Conservation (phyloP, 148 eudicot species). For the Amaranthus palmeri region DNA sequence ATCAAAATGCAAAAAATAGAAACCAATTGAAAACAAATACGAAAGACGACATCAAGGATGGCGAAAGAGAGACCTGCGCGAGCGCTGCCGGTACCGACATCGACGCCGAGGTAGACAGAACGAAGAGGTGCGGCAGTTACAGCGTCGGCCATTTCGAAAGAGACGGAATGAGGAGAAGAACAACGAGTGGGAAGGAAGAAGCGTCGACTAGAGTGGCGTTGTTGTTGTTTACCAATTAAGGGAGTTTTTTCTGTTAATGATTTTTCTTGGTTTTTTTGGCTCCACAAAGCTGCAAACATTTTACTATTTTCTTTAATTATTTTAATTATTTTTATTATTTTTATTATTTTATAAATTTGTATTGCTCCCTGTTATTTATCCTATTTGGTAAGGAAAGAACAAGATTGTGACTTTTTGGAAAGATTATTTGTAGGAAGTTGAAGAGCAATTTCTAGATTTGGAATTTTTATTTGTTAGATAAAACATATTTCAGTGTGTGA, state of each 20-base stretch:
- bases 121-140: slow-evolving; percentile 30
- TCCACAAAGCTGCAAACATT: not conserved
- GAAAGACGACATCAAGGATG: not conserved
- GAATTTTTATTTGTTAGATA: too few relatives aligned
- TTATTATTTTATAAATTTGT: not conserved
- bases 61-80: slow-evolving; percentile 63
- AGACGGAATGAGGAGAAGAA: slow-evolving; percentile 18
- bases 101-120: slow-evolving; percentile 79
- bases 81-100: slow-evolving; percentile 99
- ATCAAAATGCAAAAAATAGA: too few relatives aligned
- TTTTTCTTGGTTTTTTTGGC: not conserved
- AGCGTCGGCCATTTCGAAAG: slow-evolving; percentile 33
- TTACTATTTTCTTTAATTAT: not conserved
- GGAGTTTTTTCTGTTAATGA: slow-evolving; percentile 5
- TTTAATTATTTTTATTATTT: not conserved
- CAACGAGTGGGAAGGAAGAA: not conserved
- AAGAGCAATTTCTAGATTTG: too few relatives aligned
- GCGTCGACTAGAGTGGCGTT: not conserved
- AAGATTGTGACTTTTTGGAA: too few relatives aligned
- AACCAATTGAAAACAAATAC: too few relatives aligned
- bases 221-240: not conserved
- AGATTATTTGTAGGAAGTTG: too few relatives aligned
- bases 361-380: too few relatives aligned
- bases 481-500: too few relatives aligned
- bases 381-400: too few relatives aligned